phyloP scores from a whole-genome alignment of 1,139 yeast genomes.

The Geotrichum fermentans region DNA sequence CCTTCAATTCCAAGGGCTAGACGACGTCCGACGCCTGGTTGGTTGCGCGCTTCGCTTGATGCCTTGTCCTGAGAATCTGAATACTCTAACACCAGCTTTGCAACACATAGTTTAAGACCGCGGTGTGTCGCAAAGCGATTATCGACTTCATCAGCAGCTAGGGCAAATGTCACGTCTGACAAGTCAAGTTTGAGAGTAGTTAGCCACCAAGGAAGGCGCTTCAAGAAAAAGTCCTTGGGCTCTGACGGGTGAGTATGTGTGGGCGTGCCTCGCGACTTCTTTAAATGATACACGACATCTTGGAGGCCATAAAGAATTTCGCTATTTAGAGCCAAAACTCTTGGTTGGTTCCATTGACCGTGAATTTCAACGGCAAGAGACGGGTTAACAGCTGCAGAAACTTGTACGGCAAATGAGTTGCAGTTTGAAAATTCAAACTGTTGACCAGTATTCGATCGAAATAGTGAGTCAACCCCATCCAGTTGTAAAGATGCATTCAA shows the following conservation, averaged over 20 bases:
- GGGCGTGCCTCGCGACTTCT: conserved; percentile 5
- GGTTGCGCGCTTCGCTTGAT: background rate
- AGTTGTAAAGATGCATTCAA: conserved; percentile 30
- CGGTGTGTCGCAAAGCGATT: conserved; percentile 9
- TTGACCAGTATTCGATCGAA: conserved; percentile 30
- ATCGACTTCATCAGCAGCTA: conserved; percentile 25
- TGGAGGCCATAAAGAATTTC: conserved; percentile 32
- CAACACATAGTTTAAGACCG: conserved; percentile 8
- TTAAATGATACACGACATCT: conserved; percentile 27
- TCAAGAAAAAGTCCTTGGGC: conserved; percentile 22
- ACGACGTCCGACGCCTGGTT: conserved; percentile 13
- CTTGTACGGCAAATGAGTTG: conserved; percentile 30
- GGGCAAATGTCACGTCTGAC: conserved; percentile 31
- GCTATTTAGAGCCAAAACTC: conserved; percentile 29
- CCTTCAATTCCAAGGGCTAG: conserved; percentile 30
- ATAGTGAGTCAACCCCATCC: conserved; percentile 33
- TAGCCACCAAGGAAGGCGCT: conserved; percentile 37
- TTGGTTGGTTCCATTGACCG: conserved; percentile 30
- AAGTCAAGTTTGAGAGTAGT: conserved; percentile 29
- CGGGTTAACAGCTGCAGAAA: conserved; percentile 33
- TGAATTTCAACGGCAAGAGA: conserved; percentile 27
- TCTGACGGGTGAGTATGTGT: background rate
- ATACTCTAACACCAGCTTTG: conserved; percentile 9
- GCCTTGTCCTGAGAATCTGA: background rate
- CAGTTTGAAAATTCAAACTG: conserved; percentile 34